A percentile compares a stretch with the other conserved stretches of the same genome.
phyloP scores from a whole-genome alignment of 371 early-diverging fungal genomes.

The Funneliformis caledonium region DNA sequence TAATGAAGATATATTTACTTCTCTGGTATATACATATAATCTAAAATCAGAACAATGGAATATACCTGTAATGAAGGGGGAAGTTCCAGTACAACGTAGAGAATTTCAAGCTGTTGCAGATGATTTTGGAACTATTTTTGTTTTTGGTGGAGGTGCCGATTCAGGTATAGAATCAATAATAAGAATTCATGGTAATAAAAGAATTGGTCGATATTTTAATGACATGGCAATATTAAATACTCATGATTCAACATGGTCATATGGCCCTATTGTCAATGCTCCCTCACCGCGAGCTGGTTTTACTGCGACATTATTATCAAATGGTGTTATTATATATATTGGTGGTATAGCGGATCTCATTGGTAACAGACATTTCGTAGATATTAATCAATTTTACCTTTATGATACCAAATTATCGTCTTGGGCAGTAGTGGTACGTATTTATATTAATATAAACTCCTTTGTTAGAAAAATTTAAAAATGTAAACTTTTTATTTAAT shows the following conservation, averaged over 20 bases:
- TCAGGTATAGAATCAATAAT: too few species aligned
- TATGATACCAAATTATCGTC: neutral
- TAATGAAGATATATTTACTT: neutral
- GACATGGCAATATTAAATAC: too few species aligned
- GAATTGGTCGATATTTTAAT: too few species aligned
- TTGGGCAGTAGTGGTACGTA: neutral
- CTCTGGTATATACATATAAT: neutral
- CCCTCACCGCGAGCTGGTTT: neutral
- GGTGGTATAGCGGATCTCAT: neutral
- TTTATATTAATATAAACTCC: too few species aligned
- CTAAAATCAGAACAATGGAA: neutral
- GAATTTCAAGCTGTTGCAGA: neutral
- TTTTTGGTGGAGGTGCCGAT: neutral
- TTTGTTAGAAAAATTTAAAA: neutral
- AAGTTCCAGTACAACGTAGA: neutral
- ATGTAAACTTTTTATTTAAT: neutral
- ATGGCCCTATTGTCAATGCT: neutral
- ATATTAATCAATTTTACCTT: neutral
- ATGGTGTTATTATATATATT: conserved; percentile 14
- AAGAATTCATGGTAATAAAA: neutral
- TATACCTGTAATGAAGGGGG: neutral
- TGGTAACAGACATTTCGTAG: neutral
- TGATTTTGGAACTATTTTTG: neutral
- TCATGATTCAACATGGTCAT: too few species aligned
- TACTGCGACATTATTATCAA: neutral